Percentiles rank a stretch among this genome's conserved stretches.
These are phyloP conservation scores for Fusarium sp. DNA, from an alignment of 2,329 filamentous ascomycete species.

Conservation along the genomic window DNA sequence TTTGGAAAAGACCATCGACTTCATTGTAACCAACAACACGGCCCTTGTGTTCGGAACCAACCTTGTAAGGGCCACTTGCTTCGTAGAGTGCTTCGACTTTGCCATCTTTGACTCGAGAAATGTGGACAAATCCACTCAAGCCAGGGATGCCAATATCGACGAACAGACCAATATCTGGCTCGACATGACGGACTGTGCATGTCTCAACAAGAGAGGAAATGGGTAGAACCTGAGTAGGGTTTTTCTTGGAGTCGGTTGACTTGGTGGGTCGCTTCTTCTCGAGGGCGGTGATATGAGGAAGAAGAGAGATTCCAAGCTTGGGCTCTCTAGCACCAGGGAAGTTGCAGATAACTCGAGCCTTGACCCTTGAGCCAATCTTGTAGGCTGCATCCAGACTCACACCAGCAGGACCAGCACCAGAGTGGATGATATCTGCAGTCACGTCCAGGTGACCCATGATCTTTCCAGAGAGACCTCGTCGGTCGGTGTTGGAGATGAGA, in stretches of 20 bases:
- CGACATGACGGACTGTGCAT: slow-evolving; percentile 83
- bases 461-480: slow-evolving; percentile 85
- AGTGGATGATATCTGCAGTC: slow-evolving; percentile 91
- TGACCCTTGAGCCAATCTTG: slow-evolving; percentile 86
- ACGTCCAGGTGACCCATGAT: slow-evolving; percentile 92
- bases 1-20: slow-evolving; percentile 84
- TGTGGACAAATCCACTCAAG: slow-evolving; percentile 90
- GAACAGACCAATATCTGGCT: slow-evolving; percentile 84
- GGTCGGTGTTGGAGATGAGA: slow-evolving; percentile 79
- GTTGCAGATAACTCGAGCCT: slow-evolving; percentile 87
- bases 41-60: slow-evolving; percentile 82
- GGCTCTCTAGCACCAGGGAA: slow-evolving; percentile 83
- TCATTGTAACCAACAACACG: slow-evolving; percentile 89
- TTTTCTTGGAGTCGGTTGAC: slow-evolving; percentile 54
- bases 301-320: slow-evolving; percentile 87
- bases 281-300: slow-evolving; percentile 84
- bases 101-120: slow-evolving; percentile 90
- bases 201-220: slow-evolving; percentile 82
- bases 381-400: slow-evolving; percentile 81
- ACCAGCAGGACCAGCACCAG: slow-evolving; percentile 77
- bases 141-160: slow-evolving; percentile 74
- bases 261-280: slow-evolving; percentile 56
- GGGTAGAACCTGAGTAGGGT: slow-evolving; percentile 71
- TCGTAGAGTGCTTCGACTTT: slow-evolving; percentile 88
- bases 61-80: slow-evolving; percentile 80